These are phyloP conservation scores for Hypericum perforatum DNA, from an alignment of 345 rosid genomes.

Conservation along the genomic window DNA sequence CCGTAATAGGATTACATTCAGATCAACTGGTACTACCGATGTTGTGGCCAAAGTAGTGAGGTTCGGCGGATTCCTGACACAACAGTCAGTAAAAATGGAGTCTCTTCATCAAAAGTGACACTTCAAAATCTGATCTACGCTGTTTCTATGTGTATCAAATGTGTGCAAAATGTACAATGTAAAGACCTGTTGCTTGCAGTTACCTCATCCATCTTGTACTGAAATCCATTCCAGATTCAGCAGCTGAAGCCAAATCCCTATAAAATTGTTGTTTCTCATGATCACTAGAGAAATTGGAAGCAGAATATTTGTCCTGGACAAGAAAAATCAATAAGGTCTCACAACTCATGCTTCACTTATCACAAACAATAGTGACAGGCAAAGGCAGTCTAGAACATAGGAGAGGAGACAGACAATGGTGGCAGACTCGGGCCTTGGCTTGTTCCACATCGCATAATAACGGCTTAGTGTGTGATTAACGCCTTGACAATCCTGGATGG, in stretches of 20 bases:
- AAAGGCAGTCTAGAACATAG: slow-evolving; percentile 3
- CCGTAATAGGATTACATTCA: slow-evolving; percentile 61
- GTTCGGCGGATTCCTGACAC: slow-evolving; percentile 45
- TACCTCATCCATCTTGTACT: slow-evolving; percentile 96
- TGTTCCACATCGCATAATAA: slow-evolving; percentile 87
- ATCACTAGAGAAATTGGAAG: slow-evolving; percentile 40
- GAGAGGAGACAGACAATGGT: slow-evolving; percentile 35
- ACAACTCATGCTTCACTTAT: neutral
- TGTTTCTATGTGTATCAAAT: too few relatives aligned
- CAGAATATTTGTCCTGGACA: slow-evolving; percentile 50
- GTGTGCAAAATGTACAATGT: too few relatives aligned
- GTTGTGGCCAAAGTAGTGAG: slow-evolving; percentile 62
- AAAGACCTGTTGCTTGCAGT: neutral
- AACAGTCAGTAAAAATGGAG: neutral
- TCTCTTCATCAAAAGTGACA: neutral
- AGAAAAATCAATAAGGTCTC: neutral
- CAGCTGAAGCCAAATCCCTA: slow-evolving; percentile 64
- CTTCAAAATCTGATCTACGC: too few relatives aligned
- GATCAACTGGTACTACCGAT: slow-evolving; percentile 73
- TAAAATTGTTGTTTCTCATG: slow-evolving; percentile 53
- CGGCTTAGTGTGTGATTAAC: slow-evolving; percentile 47
- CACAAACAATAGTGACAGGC: neutral
- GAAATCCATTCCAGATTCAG: slow-evolving; percentile 96
- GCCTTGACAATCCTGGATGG: slow-evolving; percentile 38
- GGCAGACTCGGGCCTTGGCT: slow-evolving; percentile 74